Percentiles rank a stretch among this genome's conserved stretches.
Conservation (phyloP, 176 grass and related monocot species). For the Melocanna baccifera region DNA sequence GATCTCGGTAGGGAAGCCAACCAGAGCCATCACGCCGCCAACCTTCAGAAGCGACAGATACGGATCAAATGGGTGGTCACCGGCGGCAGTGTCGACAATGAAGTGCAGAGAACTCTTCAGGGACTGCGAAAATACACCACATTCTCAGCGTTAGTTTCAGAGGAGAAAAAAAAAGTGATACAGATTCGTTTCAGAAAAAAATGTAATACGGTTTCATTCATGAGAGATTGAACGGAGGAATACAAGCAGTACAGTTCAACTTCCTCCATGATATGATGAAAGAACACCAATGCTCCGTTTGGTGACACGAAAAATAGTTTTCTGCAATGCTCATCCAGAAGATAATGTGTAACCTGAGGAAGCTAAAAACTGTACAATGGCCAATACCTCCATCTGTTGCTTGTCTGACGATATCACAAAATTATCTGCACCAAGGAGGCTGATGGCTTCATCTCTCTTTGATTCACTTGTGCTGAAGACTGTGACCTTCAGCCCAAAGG, state of each 20-base stretch:
- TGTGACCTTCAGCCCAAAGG: constrained; percentile 65
- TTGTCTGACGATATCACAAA: constrained; percentile 61
- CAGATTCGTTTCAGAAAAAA: too few relatives aligned
- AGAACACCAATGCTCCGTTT: too few relatives aligned
- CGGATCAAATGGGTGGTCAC: constrained; percentile 76
- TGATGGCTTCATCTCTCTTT: constrained; percentile 62
- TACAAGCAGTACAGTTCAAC: background rate
- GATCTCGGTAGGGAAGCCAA: constrained; percentile 69
- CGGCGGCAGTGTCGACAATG: constrained; percentile 75
- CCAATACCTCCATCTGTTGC: constrained; percentile 55
- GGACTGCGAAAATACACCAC: constrained; percentile 37
- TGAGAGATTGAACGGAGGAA: too few relatives aligned
- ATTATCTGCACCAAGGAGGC: constrained; percentile 51
- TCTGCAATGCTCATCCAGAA: too few relatives aligned
- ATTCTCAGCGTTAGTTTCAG: too few relatives aligned
- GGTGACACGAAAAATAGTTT: too few relatives aligned
- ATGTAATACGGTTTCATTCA: too few relatives aligned
- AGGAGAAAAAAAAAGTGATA: too few relatives aligned
- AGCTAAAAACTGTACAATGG: too few relatives aligned
- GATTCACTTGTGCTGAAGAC: constrained; percentile 66
- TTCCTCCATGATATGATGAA: too few relatives aligned
- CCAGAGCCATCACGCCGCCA: constrained; percentile 54
- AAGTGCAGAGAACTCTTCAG: constrained; percentile 62
- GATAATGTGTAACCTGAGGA: too few relatives aligned
- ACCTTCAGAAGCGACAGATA: constrained; percentile 72